A percentile compares a stretch with the other conserved stretches of the same genome.
These are phyloP conservation scores for Pythium brachiatum DNA, from an alignment of 352 stramenopile genomes.

Conservation along the genomic window DNA sequence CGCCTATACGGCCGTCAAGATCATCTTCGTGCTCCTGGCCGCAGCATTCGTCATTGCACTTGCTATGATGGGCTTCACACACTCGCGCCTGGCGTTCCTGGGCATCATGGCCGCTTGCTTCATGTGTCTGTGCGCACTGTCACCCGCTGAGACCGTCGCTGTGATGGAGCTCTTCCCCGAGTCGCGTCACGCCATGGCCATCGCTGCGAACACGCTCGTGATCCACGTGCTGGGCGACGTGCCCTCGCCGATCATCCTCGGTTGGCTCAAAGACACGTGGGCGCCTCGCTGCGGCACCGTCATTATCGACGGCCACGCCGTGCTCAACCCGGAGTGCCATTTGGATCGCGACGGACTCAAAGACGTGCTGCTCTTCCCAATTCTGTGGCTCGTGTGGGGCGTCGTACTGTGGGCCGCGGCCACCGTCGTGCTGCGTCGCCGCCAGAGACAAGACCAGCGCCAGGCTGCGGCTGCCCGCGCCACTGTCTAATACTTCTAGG, in stretches of 20 bases:
- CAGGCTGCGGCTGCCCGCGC: not conserved
- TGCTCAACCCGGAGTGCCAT: constrained; percentile 65
- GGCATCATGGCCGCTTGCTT: constrained; percentile 65
- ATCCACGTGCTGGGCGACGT: constrained; percentile 95
- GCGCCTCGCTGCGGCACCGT: constrained; percentile 86
- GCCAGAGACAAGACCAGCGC: not conserved
- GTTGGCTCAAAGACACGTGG: constrained; percentile 90
- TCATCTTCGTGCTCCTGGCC: constrained; percentile 71
- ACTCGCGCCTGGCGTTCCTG: constrained; percentile 58
- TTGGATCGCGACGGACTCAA: constrained; percentile 59
- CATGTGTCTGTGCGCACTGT: constrained; percentile 74
- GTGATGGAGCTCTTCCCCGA: constrained; percentile 90
- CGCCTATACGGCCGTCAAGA: constrained; percentile 52
- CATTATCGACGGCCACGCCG: constrained; percentile 51
- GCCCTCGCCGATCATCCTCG: constrained; percentile 91
- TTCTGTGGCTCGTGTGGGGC: constrained; percentile 73
- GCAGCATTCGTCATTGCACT: constrained; percentile 50
- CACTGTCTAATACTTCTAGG: not conserved
- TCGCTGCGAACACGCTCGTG: constrained; percentile 89
- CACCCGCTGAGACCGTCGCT: constrained; percentile 77
- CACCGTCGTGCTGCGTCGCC: constrained; percentile 35
- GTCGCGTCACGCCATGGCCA: constrained; percentile 84
- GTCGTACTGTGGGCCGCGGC: constrained; percentile 62
- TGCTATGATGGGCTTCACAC: constrained; percentile 58
- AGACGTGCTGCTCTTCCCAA: constrained; percentile 67